Base-by-base conservation (phyloP, 1,284 basidiomycete genomes). In the Exsudoporus floridanus region DNA sequence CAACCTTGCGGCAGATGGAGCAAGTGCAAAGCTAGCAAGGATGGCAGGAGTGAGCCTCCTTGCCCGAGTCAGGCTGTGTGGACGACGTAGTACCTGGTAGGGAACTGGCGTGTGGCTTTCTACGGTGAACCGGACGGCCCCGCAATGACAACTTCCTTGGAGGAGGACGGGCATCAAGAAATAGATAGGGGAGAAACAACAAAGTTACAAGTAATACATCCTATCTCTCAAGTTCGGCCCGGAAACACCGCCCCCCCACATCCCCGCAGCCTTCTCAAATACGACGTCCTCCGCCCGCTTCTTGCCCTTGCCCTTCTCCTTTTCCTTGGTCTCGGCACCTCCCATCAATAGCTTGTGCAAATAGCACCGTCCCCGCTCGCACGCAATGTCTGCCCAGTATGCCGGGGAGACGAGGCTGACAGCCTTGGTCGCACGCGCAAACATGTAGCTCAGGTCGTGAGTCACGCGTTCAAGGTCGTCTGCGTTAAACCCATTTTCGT, bases 401-500 rank as follows among this genome's bases (percentile, higher is more conserved):
- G 86, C 88, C 0, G 88, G 87, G 0, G 86, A 84, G n/a, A 81
- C 84, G 18, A 91, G 75, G 60, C 84, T 86, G 48, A 91, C 88
- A 0, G 86, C 88, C 68, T 89, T 89, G 13, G 89, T 90, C 21
- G 88, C 88, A 13, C 89, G 83, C 16, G 83, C 83, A 62, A 87
- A 91, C 76, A 87, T 79, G 68, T 88, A 90, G 66, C 83, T 83
- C 61, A 89, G 73, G 25, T 81, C 70, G 67, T 88, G 73, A 4
- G 77, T 79, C 49, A 79, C 63, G 7, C 67, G 66, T 58, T 91
- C 88, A 5, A 92, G 73, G 47, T 77, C 74, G 64, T 92, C 86
- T 1, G 86, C 80, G 2, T 70, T 75, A 70, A 92, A 82, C 4
- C 74, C 75, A 50, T 85, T 87, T 60, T 89, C 83, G 64, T 90